These are phyloP conservation scores for Solanum hybrid DNA, from an alignment of 305 asterid genomes.

Conservation along the genomic window DNA sequence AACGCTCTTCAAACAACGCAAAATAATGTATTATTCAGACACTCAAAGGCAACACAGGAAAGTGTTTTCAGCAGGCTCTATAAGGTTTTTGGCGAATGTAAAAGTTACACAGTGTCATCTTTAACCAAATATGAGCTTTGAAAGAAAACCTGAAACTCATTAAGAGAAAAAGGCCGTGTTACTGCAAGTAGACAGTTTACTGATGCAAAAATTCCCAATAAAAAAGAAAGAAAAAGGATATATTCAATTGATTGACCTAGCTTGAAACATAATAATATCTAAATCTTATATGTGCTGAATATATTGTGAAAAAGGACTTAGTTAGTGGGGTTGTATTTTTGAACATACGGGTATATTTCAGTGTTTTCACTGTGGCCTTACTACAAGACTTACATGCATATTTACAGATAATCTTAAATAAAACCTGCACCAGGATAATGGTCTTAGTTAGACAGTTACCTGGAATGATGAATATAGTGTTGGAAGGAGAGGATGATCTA, in stretches of 20 bases:
- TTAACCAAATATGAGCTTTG: not conserved
- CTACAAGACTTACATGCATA: not conserved
- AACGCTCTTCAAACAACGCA: not conserved
- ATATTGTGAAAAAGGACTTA: not conserved
- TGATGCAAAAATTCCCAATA: not conserved
- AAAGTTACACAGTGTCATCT: not conserved
- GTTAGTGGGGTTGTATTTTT: not conserved
- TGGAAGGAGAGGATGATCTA: slow-evolving; percentile 99
- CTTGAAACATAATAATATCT: not conserved
- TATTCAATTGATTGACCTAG: not conserved
- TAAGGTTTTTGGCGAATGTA: not conserved
- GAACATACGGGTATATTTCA: not conserved
- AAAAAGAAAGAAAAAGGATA: not conserved
- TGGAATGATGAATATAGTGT: slow-evolving; percentile 84
- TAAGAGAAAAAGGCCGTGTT: not conserved
- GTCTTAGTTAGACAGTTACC: slow-evolving; percentile 38
- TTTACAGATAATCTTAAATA: not conserved
- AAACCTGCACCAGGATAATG: not conserved
- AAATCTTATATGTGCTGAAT: not conserved
- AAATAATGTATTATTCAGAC: not conserved
- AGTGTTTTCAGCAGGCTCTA: not conserved
- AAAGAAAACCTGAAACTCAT: not conserved
- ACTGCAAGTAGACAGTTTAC: not conserved
- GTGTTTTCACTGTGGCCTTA: not conserved
- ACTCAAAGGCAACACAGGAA: not conserved